Base-by-base conservation (phyloP, 2,329 filamentous ascomycete genomes). In the Fusarium dlaminii region DNA sequence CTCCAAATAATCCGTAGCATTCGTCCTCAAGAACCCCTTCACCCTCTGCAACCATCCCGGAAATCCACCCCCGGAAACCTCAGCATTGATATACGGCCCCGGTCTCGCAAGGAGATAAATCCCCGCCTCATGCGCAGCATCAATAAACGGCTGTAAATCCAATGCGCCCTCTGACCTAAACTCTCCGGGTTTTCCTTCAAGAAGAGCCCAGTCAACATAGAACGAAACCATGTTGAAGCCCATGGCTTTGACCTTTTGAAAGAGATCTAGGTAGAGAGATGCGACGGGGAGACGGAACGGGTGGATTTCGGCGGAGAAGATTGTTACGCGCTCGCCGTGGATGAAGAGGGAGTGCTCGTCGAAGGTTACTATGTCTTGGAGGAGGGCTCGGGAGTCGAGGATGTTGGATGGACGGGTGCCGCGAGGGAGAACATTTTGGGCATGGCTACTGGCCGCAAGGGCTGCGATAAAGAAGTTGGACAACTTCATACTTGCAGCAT, bases 211-310 rank as follows among this genome's bases (percentile, higher is more conserved):
- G 76, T 95, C 88, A 12, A 91, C 86, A 77, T 96, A 96, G 80
- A 95, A 94, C 0, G 92, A 94, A 3, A 95, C 92, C 49, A 90
- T 88, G 76, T 93, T 96, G 83, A 94, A 95, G 0, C 94, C 94
- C 4, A 95, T 83, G 1, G 93, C 91, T 81, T 93, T 95, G 81
- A 96, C 90, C 82, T 97, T 97, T 77, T 96, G 91, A 75, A 97
- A 92, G 5, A 96, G 79, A 74, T 96, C 94, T 14, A 93, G 85
- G 85, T 91, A 87, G 1, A 87, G 78, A 2, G 81, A 82, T 1
- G 86, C 84, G 0, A 86, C 84, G 0, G 86, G 85, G 3, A 87
- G 80, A 3, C 86, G 83, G 62, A 86, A 95, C 0, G 92, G 92
- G 78, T 95, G 93, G 7, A 94, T 87, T 79, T 95, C 93, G 43